Evolutionary conservation across 179 eudicot genomes (phyloP).

Genomic region (Carnegiea gigantea): DNA sequence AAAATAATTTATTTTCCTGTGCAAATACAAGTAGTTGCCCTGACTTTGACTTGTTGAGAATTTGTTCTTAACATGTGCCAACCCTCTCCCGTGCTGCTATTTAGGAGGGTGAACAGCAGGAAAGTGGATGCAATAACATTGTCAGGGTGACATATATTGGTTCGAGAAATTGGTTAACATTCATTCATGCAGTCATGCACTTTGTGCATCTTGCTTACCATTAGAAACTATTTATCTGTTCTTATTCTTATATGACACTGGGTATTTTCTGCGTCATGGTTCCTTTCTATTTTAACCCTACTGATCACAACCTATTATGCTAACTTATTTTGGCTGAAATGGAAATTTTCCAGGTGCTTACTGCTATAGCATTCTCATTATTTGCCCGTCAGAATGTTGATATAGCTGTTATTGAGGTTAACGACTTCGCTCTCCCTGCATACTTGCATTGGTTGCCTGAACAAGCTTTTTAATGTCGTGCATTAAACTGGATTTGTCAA

Average conservation of each 20-base stretch:
- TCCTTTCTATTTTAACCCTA: neutral
- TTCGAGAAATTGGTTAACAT: too few species aligned
- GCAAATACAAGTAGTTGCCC: neutral
- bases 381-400: slow-evolving; percentile 77
- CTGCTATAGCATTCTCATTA: slow-evolving; percentile 72
- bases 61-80: neutral
- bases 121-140: neutral
- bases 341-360: slow-evolving; percentile 56
- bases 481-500: neutral
- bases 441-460: neutral
- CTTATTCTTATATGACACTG: neutral
- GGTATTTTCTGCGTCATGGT: neutral
- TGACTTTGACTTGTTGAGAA: neutral
- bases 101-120: neutral
- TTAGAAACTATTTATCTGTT: neutral
- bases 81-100: neutral
- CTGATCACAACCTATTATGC: slow-evolving; percentile 3
- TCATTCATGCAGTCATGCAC: too few species aligned
- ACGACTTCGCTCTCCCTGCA: slow-evolving; percentile 4
- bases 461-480: neutral
- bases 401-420: slow-evolving; percentile 82
- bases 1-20: neutral
- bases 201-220: too few species aligned
- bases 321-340: slow-evolving; percentile 9
- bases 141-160: neutral